A percentile compares a stretch with the other conserved stretches of the same genome.
Conservation (phyloP, 2,329 filamentous ascomycete genomes). For the Nothomitra cinnamomea region DNA sequence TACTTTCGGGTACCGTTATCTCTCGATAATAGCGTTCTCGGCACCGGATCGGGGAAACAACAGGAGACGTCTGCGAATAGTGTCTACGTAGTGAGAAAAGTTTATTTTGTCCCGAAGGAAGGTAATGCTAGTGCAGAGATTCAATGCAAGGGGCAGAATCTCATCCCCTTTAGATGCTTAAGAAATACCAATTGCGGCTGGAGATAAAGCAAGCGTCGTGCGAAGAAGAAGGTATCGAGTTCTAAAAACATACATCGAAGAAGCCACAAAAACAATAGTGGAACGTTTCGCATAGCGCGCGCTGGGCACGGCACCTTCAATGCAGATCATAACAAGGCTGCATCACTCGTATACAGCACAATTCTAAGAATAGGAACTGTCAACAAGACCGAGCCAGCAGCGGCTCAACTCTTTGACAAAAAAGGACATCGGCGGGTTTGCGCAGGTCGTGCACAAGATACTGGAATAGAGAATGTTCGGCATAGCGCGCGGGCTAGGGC, state of each 20-base stretch:
- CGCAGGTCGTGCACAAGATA: neutral
- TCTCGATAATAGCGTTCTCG: neutral
- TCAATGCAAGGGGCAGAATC: too few species aligned
- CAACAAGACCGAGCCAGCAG: neutral
- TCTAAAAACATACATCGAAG: neutral
- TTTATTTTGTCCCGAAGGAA: too few species aligned
- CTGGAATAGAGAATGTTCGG: neutral
- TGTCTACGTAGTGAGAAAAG: too few species aligned
- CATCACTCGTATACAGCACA: too few species aligned
- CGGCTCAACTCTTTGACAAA: neutral
- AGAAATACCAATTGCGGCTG: too few species aligned
- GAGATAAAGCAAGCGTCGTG: neutral
- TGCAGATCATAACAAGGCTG: neutral
- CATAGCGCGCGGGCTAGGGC: neutral
- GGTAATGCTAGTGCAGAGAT: too few species aligned
- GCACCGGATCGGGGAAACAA: neutral
- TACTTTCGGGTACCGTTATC: neutral
- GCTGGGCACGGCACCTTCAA: neutral
- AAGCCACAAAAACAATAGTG: neutral
- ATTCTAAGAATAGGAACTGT: neutral
- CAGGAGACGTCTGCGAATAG: too few species aligned
- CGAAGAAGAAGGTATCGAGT: neutral
- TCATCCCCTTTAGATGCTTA: too few species aligned
- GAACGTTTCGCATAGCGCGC: slow-evolving; percentile 2
- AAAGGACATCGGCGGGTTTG: neutral